These are phyloP conservation scores for Waltiozyma sp. DNA, from an alignment of 1,139 yeast genomes.

Conservation along the genomic window DNA sequence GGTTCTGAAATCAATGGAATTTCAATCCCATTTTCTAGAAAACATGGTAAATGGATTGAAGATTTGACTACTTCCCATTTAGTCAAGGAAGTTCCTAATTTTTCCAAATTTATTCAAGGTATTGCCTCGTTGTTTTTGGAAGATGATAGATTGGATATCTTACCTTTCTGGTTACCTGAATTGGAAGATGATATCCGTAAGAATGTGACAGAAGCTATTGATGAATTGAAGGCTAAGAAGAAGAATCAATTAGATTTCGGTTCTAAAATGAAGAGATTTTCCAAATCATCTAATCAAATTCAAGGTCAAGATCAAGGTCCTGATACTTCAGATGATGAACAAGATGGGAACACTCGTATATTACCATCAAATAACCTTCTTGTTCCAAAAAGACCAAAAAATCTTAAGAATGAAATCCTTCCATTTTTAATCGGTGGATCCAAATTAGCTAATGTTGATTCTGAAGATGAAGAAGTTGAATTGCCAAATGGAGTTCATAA, in stretches of 20 bases:
- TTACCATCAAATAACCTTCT: background rate
- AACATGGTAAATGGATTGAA: conserved; percentile 68
- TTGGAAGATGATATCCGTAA: conserved; percentile 70
- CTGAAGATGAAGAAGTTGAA: conserved; percentile 80
- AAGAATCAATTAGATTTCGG: conserved; percentile 35
- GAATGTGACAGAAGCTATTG: conserved; percentile 66
- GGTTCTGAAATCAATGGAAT: conserved; percentile 17
- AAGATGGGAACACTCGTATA: background rate
- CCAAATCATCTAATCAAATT: conserved; percentile 6
- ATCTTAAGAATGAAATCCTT: conserved; percentile 19
- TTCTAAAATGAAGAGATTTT: conserved; percentile 26
- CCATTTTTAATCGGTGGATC: conserved; percentile 22
- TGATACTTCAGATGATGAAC: conserved; percentile 30
- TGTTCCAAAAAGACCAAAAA: conserved; percentile 3
- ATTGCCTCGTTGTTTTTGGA: conserved; percentile 79
- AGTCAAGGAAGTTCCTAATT: conserved; percentile 98
- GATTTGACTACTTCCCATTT: conserved; percentile 77
- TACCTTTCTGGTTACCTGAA: conserved; percentile 94
- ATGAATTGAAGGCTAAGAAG: conserved; percentile 36
- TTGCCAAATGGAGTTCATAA: conserved; percentile 84
- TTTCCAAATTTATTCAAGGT: conserved; percentile 94
- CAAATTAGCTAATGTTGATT: conserved; percentile 48
- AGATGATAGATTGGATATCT: conserved; percentile 77
- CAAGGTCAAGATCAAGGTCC: conserved; percentile 30
- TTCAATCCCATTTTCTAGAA: conserved; percentile 27